Evolutionary conservation across 768 basidiomycete species (phyloP), one percentile per base, ranked within the genome.

Genomic region (Tylopilus rubrobrunneus): DNA sequence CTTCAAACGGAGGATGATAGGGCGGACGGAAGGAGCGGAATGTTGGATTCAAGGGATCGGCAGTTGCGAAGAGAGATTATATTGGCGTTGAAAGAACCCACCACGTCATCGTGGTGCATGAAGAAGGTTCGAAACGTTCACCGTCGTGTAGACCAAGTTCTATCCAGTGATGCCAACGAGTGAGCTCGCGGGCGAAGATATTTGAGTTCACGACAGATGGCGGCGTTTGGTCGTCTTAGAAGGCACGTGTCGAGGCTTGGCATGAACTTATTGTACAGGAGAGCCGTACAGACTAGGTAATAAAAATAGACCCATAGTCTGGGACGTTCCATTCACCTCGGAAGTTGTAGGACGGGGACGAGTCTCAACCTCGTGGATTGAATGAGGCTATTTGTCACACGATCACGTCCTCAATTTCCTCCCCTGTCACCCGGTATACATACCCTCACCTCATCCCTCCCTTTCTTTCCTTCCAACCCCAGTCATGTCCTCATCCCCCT

Each of bases 351-450:
- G n/a, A 19, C 39, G 39, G 19, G 39, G 39, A 19, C 39, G 15
- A 37, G 31, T 31, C 17, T 40, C 49, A 15, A 39, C 46, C 57
- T 60, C 64, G 62, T 63, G 65, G 28, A 27, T 48, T 11, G 51
- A 21, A 47, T 27, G 61, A 53, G 56, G 61, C 58, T 54, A 53
- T 41, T 36, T 56, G 54, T 64, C 63, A 55, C 63, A 63, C 63
- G 63, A 63, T 64, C 63, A 64, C 62, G 28, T 51, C 25, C 25
- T 19, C 3, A 53, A 17, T 63, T 61, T 45, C 59, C 60, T 49
- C 60, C 67, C 56, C 58, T 66, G 58, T 65, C 54, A 46, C 48
- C 41, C 54, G 19, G 23, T 67, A 67, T 67, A 67, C 60, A 59
- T 61, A 58, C 57, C 15, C 23, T 33, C 47, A 48, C 21, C 28